A percentile compares a stretch with the other conserved stretches of the same genome.
phyloP scores from a whole-genome alignment of 1,284 basidiomycete genomes.

The Mycosarcoma maydis region DNA sequence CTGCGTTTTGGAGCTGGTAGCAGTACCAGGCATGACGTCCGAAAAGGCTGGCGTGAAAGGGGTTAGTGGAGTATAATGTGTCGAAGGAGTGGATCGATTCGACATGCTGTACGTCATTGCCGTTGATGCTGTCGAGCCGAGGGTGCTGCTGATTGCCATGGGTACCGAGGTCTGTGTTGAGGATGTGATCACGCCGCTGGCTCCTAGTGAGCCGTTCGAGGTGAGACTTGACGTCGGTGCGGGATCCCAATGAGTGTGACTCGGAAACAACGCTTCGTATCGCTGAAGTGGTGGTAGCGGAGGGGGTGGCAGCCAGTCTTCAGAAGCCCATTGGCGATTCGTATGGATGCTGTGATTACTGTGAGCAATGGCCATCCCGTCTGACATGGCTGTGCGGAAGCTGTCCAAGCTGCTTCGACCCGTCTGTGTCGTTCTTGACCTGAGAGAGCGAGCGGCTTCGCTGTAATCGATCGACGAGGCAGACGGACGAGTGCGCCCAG shows the following conservation, averaged over 20 bases:
- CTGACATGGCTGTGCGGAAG: constrained; percentile 40
- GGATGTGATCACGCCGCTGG: constrained; percentile 1
- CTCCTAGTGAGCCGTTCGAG: background rate
- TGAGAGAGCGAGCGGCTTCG: constrained; percentile 18
- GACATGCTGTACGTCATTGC: constrained; percentile 37
- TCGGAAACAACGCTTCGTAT: constrained; percentile 33
- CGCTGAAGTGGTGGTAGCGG: constrained; percentile 30
- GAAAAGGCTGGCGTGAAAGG: constrained; percentile 53
- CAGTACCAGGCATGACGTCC: constrained; percentile 33
- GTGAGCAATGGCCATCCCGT: constrained; percentile 16
- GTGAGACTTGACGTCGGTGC: background rate
- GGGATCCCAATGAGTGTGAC: constrained; percentile 12
- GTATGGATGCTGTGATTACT: constrained; percentile 17
- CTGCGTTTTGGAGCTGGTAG: constrained; percentile 25
- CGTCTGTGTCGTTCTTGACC: constrained; percentile 22
- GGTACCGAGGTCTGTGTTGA: constrained; percentile 22
- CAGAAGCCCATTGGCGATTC: constrained; percentile 6
- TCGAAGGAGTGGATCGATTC: constrained; percentile 38
- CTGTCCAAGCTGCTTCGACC: constrained; percentile 33
- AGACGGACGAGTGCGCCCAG: constrained; percentile 13
- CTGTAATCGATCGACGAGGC: constrained; percentile 33
- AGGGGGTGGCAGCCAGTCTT: constrained; percentile 11
- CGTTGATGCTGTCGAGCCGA: constrained; percentile 23
- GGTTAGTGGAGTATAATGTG: constrained; percentile 42
- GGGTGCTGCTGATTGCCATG: constrained; percentile 23